phyloP scores from a whole-genome alignment of 2,329 filamentous ascomycete genomes.

The Hypoxylon sp. region DNA sequence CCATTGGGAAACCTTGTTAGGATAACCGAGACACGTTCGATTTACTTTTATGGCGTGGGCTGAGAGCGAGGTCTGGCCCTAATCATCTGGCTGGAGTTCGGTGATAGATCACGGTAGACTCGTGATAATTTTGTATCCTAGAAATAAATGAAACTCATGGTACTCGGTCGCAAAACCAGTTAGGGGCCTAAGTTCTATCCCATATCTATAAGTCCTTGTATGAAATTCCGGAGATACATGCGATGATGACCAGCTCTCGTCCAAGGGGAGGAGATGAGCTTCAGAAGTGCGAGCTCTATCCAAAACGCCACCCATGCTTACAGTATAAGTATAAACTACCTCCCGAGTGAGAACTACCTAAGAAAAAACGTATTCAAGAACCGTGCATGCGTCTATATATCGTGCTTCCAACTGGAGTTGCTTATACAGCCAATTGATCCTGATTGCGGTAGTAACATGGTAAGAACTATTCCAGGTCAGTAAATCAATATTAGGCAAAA shows the following conservation, averaged over 20 bases:
- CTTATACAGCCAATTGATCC: conserved; percentile 67
- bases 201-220: conserved; percentile 33
- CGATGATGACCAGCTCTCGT: conserved; percentile 48
- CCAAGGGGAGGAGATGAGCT: conserved; percentile 46
- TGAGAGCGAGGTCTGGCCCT: conserved; percentile 1
- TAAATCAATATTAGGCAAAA: not conserved
- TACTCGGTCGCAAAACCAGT: conserved; percentile 33
- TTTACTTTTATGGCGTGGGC: not conserved
- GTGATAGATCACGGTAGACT: conserved; percentile 8
- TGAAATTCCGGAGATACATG: conserved; percentile 37
- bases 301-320: conserved; percentile 53
- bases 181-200: conserved; percentile 44
- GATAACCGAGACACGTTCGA: conserved; percentile 21
- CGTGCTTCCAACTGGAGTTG: conserved; percentile 10
- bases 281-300: conserved; percentile 45
- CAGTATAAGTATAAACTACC: conserved; percentile 15
- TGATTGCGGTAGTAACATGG: conserved; percentile 70
- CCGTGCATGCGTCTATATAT: conserved; percentile 30
- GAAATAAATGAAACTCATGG: conserved; percentile 39
- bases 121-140: conserved; percentile 15
- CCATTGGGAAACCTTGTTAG: conserved; percentile 5
- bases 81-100: conserved; percentile 11
- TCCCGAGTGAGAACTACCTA: conserved; percentile 11
- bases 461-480: conserved; percentile 61
- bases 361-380: conserved; percentile 21